Base-by-base conservation (phyloP, 75 land plant genomes). In the Cupressus sempervirens region DNA sequence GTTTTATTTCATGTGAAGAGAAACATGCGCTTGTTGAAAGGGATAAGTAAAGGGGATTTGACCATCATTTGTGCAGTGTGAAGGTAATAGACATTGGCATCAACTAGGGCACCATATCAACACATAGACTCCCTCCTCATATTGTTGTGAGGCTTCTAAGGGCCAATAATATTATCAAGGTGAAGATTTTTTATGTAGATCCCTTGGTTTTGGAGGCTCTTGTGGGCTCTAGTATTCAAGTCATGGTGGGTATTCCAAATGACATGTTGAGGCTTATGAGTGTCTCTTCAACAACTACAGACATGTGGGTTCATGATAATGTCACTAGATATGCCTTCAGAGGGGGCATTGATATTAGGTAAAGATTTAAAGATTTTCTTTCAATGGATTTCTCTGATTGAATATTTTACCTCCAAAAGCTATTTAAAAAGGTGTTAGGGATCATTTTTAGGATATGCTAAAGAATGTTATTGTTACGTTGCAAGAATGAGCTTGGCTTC, bases 171-270 rank as follows among this genome's bases (percentile, higher is more conserved):
- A 89, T 95, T 38, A 32, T 40, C 56, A 92, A 90, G 74, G 94
- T 95, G 88, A 95, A 95, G 90, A 91, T 95, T 14, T 93, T 95
- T 84, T 94, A 93, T 75, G 87, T 95, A 23, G 91, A 93, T 53
- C 77, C 84, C 32, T 10, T 16, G 7, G 88, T 87, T 29, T 82
- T 93, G 79, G 83, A 82, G 75, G 95, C 97, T 35, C 86, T 95
- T 70, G 87, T 87, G 36, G 92, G 94, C 14, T 84, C 91, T 70
- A 87, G 84, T 30, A 92, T 92, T 74, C 89, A 93, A 77, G 95
- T 95, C 65, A 93, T 93, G 97, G 92, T 95, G 48, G 97, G 92
- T 40, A 86, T 93, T 80, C 91, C 92, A 7, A 95, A 95, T 82
- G 93, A 93, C 36, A 41, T 91, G 86, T 90, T 95, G 48, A 43